Evolutionary conservation across 148 eudicot species (phyloP).

Genomic region (Limonium bicolor): DNA sequence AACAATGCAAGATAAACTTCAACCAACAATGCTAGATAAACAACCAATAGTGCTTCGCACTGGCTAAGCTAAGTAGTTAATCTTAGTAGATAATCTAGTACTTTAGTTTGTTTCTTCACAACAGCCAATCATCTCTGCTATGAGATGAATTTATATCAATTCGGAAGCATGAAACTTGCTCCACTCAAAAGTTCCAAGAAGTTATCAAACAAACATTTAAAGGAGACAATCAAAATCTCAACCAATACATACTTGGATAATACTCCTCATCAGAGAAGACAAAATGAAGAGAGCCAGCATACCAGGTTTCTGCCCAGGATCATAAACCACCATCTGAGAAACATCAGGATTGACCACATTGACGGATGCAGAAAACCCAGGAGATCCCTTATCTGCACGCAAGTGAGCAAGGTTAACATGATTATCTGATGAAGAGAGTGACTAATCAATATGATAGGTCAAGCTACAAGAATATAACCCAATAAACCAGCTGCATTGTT

Average conservation of each 20-base stretch:
- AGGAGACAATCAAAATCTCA: neutral
- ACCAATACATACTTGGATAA: too few species aligned
- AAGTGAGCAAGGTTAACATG: neutral
- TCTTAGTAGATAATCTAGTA: too few species aligned
- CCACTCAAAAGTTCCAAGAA: neutral
- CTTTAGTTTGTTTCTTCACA: too few species aligned
- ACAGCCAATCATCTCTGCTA: neutral
- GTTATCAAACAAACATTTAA: neutral
- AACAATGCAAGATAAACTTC: too few species aligned
- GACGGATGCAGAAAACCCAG: constrained; percentile 27
- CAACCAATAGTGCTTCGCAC: too few species aligned
- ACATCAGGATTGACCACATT: constrained; percentile 67
- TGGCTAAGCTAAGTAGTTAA: too few species aligned
- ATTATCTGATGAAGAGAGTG: constrained; percentile 1
- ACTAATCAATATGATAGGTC: neutral
- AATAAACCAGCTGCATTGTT: constrained; percentile 31
- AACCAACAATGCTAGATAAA: too few species aligned
- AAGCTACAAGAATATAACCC: constrained; percentile 19
- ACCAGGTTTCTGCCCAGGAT: constrained; percentile 73
- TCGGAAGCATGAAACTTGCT: neutral
- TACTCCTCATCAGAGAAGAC: neutral
- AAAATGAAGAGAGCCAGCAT: constrained; percentile 8
- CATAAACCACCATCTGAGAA: constrained; percentile 60
- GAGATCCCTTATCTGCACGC: constrained; percentile 40
- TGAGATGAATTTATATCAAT: neutral